Evolutionary conservation across 345 rosid species (phyloP).

Genomic region (Rhodamnia argentea): DNA sequence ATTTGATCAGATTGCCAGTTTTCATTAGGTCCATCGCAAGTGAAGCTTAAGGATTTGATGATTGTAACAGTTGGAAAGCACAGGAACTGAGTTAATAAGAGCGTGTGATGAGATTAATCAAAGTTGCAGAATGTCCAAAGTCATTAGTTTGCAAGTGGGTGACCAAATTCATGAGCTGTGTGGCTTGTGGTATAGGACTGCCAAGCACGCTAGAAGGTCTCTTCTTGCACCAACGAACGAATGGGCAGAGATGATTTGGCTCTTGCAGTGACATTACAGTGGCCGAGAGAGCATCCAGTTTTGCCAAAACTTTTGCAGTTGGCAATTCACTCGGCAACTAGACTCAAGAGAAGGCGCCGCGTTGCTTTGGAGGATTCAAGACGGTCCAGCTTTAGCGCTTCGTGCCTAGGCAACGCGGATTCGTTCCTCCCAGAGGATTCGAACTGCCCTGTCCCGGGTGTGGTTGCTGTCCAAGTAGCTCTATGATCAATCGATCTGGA

Average conservation of each 20-base stretch:
- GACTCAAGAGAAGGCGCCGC: neutral
- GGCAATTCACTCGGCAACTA: neutral
- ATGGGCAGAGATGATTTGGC: neutral
- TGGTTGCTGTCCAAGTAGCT: neutral
- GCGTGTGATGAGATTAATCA: too few relatives aligned
- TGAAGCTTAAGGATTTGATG: neutral
- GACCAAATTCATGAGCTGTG: too few relatives aligned
- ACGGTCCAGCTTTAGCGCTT: neutral
- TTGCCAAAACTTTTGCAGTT: neutral
- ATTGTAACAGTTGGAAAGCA: neutral
- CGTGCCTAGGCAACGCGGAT: neutral
- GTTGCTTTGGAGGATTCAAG: neutral
- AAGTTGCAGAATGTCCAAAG: too few relatives aligned
- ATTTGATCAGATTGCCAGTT: neutral
- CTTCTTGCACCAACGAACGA: too few relatives aligned
- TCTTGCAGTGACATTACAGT: neutral
- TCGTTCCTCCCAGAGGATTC: neutral
- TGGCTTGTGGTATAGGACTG: too few relatives aligned
- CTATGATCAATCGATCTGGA: neutral
- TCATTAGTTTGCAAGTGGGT: too few relatives aligned
- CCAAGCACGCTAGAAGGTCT: neutral
- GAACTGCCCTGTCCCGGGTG: neutral
- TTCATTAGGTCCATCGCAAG: neutral
- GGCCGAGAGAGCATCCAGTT: neutral
- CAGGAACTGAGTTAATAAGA: too few relatives aligned